These are phyloP conservation scores for Cutaneotrichosporon cavernicola DNA, from an alignment of 1,284 basidiomycete genomes.

Conservation along the genomic window DNA sequence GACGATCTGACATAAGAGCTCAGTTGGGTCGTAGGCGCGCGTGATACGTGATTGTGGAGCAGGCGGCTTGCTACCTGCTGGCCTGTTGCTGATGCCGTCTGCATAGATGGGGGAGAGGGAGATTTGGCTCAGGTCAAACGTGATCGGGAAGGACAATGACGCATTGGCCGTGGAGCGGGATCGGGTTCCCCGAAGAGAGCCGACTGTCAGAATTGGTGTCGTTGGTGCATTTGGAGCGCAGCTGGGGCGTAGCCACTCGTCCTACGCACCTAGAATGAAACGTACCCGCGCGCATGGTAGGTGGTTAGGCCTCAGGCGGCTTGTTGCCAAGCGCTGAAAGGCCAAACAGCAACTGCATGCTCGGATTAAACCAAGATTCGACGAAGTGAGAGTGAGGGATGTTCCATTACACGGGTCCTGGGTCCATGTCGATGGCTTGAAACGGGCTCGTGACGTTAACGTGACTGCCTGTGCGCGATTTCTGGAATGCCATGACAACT, in stretches of 20 bases:
- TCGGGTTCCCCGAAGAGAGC: neutral
- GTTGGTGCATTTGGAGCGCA: too few species aligned
- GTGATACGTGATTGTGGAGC: too few species aligned
- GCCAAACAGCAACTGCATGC: too few species aligned
- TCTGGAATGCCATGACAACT: neutral
- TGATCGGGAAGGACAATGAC: conserved; percentile 1
- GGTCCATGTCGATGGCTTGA: neutral
- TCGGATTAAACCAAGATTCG: neutral
- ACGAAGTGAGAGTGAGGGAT: neutral
- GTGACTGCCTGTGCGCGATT: neutral
- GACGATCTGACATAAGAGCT: neutral
- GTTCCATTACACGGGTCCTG: neutral
- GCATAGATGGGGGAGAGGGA: too few species aligned
- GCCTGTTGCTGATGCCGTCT: too few species aligned
- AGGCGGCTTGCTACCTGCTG: too few species aligned
- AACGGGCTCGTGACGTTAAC: conserved; percentile 1
- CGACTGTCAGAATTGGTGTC: neutral
- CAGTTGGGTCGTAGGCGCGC: neutral
- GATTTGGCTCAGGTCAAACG: neutral
- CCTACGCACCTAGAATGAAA: too few species aligned
- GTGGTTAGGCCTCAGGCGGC: too few species aligned
- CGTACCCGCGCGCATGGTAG: too few species aligned
- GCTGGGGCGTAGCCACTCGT: too few species aligned
- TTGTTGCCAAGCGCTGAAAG: too few species aligned
- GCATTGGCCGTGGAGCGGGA: neutral